Evolutionary conservation across 345 rosid genomes (phyloP), one percentile per base, ranked within the genome.

Genomic region (Odontarrhena argentea): DNA sequence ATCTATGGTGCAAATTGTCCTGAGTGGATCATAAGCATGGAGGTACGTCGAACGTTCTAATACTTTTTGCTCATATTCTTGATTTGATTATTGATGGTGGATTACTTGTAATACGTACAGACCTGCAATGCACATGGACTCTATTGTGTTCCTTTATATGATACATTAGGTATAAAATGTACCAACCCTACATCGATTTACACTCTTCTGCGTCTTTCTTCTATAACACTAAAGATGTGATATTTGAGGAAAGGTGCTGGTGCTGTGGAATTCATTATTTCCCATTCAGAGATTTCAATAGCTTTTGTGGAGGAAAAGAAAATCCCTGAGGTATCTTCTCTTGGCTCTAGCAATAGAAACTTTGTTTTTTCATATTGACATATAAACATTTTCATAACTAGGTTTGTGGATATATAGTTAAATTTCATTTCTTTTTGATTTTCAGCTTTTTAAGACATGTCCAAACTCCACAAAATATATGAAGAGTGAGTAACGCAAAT

Each of bases 21-120:
- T 2, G 91, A 88, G 67, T 91, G 97, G 97, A 74, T 88, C 66
- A 82, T 91, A 60, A 86, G 97, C 85, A 88, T 91, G 97, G 91
- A 91, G 96, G 96, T 89, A 74, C 11, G n/a, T n/a, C n/a, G n/a
- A n/a, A n/a, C n/a, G n/a, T n/a, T n/a, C n/a, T n/a, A n/a, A n/a
- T n/a, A n/a, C n/a, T n/a, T n/a, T n/a, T n/a, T n/a, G n/a, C n/a
- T n/a, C n/a, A 26, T 43, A 44, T 10, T 3, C n/a, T 55, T 53
- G 18, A 40, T 58, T 12, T 52, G 8, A 9, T 2, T 36, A 66
- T 58, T 55, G 15, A 38, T 45, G 18, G 14, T 57, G 25, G 9
- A 30, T 6, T 32, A 26, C 7, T 58, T 70, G 3, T 61, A 13
- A 62, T 84, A n/a, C n/a, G n/a, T n/a, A 84, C 83, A 91, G 97